Evolutionary conservation across 2,329 filamentous ascomycete species (phyloP), one percentile per base, ranked within the genome.

Genomic region (Fusarium sp.): DNA sequence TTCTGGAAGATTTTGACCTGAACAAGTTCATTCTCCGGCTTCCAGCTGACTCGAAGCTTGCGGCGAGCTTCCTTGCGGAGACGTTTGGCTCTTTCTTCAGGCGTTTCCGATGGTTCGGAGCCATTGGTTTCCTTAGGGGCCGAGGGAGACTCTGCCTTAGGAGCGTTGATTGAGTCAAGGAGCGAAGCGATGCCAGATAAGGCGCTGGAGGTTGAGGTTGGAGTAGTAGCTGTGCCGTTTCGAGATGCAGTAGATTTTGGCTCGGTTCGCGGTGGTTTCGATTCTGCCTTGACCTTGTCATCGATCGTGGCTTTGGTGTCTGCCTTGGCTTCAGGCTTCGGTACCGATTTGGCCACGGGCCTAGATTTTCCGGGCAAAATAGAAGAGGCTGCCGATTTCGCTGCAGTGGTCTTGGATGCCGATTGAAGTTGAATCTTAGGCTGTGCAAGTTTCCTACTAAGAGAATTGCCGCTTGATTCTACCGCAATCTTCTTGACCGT

Each of bases 31-130:
- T 83, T 78, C 45, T 89, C 90, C 1, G 86, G 82, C 71, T 88
- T 91, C 82, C 90, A 94, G 7, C 78, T 83, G 6, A 94, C 91
- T 11, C 88, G 84, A 22, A 93, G 78, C 62, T 89, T 86, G 32
- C 89, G 84, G 44, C 91, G 84, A 56, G 86, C 83, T 72, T 93
- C 90, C 70, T 92, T 93, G 32, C 90, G 86, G 5, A 92, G 78
- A 10, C 91, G 85, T 69, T 87, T 90, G 2, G 81, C 79, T 67
- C 82, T 88, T 71, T 92, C 84, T 68, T 91, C 88, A 0, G 86
- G 79, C 0, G 88, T 92, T 73, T 93, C 91, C 0, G 81, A 78
- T 1, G 80, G 77, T 15, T 90, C 75, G 1, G 76, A 70, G n/a
- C 76, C 75, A 28, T 78, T 79, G 10, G 70, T 68, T 54, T 87